Conservation (phyloP, 805 yeast genomes). For the Saturnispora diversa region DNA sequence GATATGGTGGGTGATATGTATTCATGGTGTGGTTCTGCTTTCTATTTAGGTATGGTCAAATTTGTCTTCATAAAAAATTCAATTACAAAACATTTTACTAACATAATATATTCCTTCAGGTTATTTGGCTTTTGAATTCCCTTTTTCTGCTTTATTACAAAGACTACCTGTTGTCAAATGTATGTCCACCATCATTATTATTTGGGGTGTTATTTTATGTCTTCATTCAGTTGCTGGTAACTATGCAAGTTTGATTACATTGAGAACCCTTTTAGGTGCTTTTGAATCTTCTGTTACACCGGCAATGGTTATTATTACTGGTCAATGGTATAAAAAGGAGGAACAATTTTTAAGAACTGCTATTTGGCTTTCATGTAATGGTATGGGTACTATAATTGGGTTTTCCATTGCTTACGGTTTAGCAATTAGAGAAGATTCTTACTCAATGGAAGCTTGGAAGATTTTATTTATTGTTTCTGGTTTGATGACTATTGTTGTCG, state of each 20-base stretch:
- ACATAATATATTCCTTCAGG: conserved; percentile 34
- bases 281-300: conserved; percentile 29
- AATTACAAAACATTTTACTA: too few relatives aligned
- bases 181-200: conserved; percentile 30
- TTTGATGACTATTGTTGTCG: conserved; percentile 44
- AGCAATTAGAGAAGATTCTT: conserved; percentile 1
- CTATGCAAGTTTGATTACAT: conserved; percentile 36
- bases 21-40: conserved; percentile 37
- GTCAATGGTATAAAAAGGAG: conserved; percentile 23
- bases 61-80: too few relatives aligned
- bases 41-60: too few relatives aligned
- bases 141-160: conserved; percentile 36
- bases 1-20: conserved; percentile 37
- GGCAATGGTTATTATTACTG: conserved; percentile 28
- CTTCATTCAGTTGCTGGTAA: conserved; percentile 38
- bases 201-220: conserved; percentile 43
- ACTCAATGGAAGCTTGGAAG: conserved; percentile 46
- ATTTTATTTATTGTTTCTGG: conserved; percentile 55
- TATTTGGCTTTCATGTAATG: conserved; percentile 28
- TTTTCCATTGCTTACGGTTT: conserved; percentile 50
- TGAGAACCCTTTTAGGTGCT: conserved; percentile 43
- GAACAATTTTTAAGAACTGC: conserved; percentile 26
- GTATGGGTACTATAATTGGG: conserved; percentile 43
- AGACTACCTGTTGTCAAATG: conserved; percentile 31
- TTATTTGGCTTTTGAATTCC: conserved; percentile 40